Base-by-base conservation (phyloP, 805 yeast species). In the Wickerhamomyces pijperi region DNA sequence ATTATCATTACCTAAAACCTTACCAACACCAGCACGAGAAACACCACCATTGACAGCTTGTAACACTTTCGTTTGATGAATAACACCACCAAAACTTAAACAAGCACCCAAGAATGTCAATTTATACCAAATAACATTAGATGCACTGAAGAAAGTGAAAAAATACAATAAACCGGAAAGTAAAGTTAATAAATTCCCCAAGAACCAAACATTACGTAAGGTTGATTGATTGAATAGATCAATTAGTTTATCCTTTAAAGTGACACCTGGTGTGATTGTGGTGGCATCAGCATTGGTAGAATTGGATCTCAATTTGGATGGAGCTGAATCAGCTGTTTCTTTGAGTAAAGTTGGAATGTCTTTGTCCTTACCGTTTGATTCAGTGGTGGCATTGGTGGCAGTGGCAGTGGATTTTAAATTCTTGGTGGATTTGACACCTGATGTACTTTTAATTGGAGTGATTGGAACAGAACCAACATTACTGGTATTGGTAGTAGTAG, bases 11-110 rank as follows among this genome's bases (percentile, higher is more conserved):
- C 59, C 61, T 18, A 72, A 48, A 34, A 74, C 47, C 1, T 56
- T 43, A n/a, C 46, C 48, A 25, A 51, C 13, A 6, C n/a, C 19
- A n/a, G n/a, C n/a, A n/a, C n/a, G n/a, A n/a, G n/a, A n/a, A n/a
- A n/a, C n/a, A n/a, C n/a, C n/a, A n/a, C n/a, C n/a, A n/a, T n/a
- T n/a, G n/a, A n/a, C n/a, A n/a, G n/a, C n/a, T n/a, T n/a, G 29
- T 25, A 25, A 25, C 11, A 16, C 17, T 48, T 39, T 32, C 35
- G 35, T 51, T 59, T 87, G 88, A 56, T 66, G 77, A 23, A 82
- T 59, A 42, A 86, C 82, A 44, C 88, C 74, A 19, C 84, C 84
- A 56, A 85, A 86, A 18, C 94, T 77, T 46, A 70, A 73, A 32
- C 82, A 55, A 8, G 81, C 80, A 9, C 87, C 82, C 9, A 80